Evolutionary conservation across 345 rosid genomes (phyloP).

Genomic region (Melaleuca alternifolia): DNA sequence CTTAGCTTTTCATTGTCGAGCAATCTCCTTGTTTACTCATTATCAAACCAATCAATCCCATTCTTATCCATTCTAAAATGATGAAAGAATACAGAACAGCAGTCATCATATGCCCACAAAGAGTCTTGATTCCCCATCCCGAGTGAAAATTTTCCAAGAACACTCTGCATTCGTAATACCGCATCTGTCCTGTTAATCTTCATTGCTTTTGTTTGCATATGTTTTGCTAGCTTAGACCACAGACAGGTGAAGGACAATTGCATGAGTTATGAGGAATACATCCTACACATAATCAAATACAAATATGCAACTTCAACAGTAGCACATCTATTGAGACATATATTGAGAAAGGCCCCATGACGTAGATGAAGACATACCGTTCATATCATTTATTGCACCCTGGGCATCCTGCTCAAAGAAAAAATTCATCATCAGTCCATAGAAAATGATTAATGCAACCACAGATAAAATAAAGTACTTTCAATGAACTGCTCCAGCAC

Average conservation of each 20-base stretch:
- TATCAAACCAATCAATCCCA: not conserved
- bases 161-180: not conserved
- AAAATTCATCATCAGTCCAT: not conserved
- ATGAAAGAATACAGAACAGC: not conserved
- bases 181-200: not conserved
- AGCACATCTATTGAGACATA: not conserved
- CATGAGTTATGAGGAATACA: not conserved
- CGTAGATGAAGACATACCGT: constrained; percentile 31
- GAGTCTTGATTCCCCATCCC: not conserved
- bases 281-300: not conserved
- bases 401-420: constrained; percentile 65
- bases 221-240: not conserved
- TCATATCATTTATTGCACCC: constrained; percentile 71
- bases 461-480: not conserved
- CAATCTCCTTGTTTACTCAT: not conserved
- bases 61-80: not conserved
- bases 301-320: not conserved
- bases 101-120: not conserved
- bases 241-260: not conserved
- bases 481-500: constrained; percentile 5
- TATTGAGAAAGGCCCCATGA: not conserved
- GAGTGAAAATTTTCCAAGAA: not conserved
- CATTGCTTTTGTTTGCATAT: not conserved
- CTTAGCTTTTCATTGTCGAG: not conserved
- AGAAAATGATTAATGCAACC: not conserved